Evolutionary conservation across 2,329 filamentous ascomycete species (phyloP).

Genomic region (Domatiomyces globalis): DNA sequence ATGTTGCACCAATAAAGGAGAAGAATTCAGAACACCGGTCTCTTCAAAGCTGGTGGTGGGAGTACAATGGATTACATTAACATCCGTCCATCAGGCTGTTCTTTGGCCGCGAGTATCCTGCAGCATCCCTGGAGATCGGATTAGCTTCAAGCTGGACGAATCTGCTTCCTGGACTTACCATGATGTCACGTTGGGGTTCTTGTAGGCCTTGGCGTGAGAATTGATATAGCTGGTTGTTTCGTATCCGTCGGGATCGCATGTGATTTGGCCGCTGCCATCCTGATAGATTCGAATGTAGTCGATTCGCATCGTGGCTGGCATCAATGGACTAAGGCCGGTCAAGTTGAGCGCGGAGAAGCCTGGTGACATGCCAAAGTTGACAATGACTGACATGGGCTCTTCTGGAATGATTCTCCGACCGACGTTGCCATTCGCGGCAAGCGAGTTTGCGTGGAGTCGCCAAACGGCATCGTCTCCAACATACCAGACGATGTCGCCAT

Average conservation of each 20-base stretch:
- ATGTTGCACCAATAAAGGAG: slow-evolving; percentile 8
- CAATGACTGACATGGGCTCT: slow-evolving; percentile 53
- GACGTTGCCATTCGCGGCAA: slow-evolving; percentile 56
- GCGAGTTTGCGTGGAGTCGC: slow-evolving; percentile 45
- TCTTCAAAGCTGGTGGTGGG: slow-evolving; percentile 3
- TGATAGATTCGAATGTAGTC: slow-evolving; percentile 62
- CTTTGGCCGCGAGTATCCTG: slow-evolving; percentile 45
- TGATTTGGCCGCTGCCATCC: slow-evolving; percentile 43
- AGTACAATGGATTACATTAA: slow-evolving; percentile 18
- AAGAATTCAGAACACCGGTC: slow-evolving; percentile 11
- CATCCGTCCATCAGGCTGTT: slow-evolving; percentile 49
- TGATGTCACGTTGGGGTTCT: slow-evolving; percentile 48
- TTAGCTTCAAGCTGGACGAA: slow-evolving; percentile 7
- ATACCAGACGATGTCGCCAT: slow-evolving; percentile 54
- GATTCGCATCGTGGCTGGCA: slow-evolving; percentile 52
- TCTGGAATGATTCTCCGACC: slow-evolving; percentile 50
- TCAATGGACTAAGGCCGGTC: slow-evolving; percentile 38
- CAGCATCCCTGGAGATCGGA: slow-evolving; percentile 26
- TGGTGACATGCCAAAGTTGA: slow-evolving; percentile 57
- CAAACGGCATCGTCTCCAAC: slow-evolving; percentile 49
- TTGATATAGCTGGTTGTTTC: slow-evolving; percentile 54
- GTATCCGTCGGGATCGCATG: slow-evolving; percentile 54
- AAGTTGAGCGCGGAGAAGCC: slow-evolving; percentile 51
- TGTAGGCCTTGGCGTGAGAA: slow-evolving; percentile 46
- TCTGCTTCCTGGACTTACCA: slow-evolving; percentile 36